phyloP scores from a whole-genome alignment of 768 basidiomycete species.

The Pisolithus albus region DNA sequence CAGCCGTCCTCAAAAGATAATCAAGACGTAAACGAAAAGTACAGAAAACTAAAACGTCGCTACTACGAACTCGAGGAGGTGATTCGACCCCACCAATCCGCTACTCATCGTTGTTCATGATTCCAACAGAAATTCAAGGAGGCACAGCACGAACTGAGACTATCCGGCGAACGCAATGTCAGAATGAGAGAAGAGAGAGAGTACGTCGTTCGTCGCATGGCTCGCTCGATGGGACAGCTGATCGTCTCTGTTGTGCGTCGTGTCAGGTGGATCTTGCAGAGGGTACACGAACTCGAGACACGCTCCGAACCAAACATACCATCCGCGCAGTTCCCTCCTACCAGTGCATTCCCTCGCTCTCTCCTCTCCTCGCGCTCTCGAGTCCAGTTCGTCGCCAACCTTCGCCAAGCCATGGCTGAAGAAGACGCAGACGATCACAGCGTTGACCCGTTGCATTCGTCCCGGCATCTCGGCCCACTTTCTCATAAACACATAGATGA shows the following conservation, averaged over 20 bases:
- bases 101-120: constrained; percentile 16
- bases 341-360: constrained; percentile 44
- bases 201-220: constrained; percentile 33
- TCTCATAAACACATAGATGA: constrained; percentile 40
- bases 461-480: constrained; percentile 41
- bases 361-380: constrained; percentile 38
- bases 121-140: constrained; percentile 51
- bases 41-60: constrained; percentile 56
- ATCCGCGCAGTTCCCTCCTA: constrained; percentile 31
- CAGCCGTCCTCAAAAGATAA: constrained; percentile 25
- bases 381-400: constrained; percentile 39
- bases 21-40: constrained; percentile 54
- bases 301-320: constrained; percentile 29
- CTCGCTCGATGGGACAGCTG: neutral
- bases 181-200: constrained; percentile 56
- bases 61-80: constrained; percentile 70
- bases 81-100: constrained; percentile 7
- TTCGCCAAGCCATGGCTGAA: constrained; percentile 44
- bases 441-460: constrained; percentile 38
- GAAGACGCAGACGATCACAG: constrained; percentile 37
- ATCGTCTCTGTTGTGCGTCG: constrained; percentile 5
- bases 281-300: constrained; percentile 54
- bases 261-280: constrained; percentile 47
- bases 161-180: constrained; percentile 57
- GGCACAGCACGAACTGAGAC: constrained; percentile 46